phyloP scores from a whole-genome alignment of 352 stramenopile species.

The Pythium aphanidermatum region DNA sequence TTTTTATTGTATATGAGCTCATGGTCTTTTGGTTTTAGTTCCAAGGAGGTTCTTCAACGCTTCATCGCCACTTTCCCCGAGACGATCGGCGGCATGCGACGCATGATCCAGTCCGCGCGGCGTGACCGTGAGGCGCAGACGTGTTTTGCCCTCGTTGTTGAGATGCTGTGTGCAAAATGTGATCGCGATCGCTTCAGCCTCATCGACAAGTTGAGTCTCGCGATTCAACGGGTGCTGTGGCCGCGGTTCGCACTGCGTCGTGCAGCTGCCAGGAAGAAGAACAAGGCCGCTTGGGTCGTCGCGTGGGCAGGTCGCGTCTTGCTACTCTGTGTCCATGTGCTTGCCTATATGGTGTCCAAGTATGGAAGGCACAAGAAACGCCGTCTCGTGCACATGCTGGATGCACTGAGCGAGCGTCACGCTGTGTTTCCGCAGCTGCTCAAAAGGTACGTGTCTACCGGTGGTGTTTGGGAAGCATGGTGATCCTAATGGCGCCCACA shows the following conservation, averaged over 20 bases:
- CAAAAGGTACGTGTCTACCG: conserved; percentile 9
- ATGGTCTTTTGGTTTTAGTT: not conserved
- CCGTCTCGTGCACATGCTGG: not conserved
- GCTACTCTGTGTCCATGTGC: conserved; percentile 7
- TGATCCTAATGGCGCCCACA: too few species aligned
- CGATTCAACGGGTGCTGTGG: conserved; percentile 7
- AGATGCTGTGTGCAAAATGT: conserved; percentile 3
- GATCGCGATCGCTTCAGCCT: not conserved
- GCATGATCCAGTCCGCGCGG: not conserved
- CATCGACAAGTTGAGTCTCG: conserved; percentile 5
- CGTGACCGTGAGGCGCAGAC: conserved; percentile 1
- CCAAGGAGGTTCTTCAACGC: not conserved
- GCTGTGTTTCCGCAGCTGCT: conserved; percentile 2
- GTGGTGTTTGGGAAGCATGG: too few species aligned
- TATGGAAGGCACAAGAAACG: not conserved
- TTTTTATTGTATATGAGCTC: not conserved
- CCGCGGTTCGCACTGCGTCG: not conserved
- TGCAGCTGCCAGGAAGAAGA: not conserved
- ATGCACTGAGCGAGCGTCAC: conserved; percentile 2
- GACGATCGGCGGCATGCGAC: conserved; percentile 5
- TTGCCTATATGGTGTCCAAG: conserved; percentile 5
- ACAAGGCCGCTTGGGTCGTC: not conserved
- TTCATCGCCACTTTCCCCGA: conserved; percentile 7
- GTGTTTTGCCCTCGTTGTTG: conserved; percentile 6
- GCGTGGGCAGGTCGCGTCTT: conserved; percentile 11